Percentiles rank a stretch among this genome's conserved stretches.
phyloP scores from a whole-genome alignment of 1,284 basidiomycete species.

The Pterulicium gracile region DNA sequence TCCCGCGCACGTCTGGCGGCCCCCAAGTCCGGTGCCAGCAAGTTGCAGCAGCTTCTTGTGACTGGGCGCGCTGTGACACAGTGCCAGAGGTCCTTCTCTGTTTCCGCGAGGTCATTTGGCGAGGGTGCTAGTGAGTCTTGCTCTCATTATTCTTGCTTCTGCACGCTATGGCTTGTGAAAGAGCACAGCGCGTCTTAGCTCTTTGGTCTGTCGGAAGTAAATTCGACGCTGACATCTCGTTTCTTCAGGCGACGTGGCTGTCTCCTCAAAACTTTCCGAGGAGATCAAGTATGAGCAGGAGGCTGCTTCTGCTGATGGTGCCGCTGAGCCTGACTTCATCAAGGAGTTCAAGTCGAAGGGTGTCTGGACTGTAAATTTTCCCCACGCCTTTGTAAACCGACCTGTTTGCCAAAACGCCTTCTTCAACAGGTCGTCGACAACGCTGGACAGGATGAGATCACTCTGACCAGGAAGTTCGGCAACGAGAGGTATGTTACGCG shows the following conservation, averaged over 20 bases:
- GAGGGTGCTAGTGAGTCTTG: conserved; percentile 49
- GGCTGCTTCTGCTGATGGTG: conserved; percentile 21
- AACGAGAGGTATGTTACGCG: conserved; percentile 71
- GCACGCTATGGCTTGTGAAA: background rate
- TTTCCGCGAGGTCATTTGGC: conserved; percentile 39
- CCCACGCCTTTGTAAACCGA: background rate
- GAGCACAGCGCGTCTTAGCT: background rate
- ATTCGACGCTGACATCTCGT: conserved; percentile 2
- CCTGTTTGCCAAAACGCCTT: conserved; percentile 1
- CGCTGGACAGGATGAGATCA: conserved; percentile 74
- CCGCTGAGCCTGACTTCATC: conserved; percentile 69
- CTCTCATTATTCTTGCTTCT: conserved; percentile 6
- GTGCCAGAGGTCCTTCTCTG: conserved; percentile 41
- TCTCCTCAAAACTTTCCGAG: conserved; percentile 69
- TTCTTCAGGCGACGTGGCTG: conserved; percentile 58
- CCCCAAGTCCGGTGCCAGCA: conserved; percentile 15
- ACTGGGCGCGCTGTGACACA: conserved; percentile 15
- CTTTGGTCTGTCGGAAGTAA: background rate
- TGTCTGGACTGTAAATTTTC: conserved; percentile 59
- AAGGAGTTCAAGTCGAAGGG: conserved; percentile 65
- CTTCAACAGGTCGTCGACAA: conserved; percentile 58
- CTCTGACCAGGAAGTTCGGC: conserved; percentile 76
- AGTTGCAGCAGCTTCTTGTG: conserved; percentile 16
- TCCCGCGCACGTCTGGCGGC: conserved; percentile 19
- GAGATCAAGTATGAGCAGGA: conserved; percentile 85